Conservation (phyloP, 2,329 filamentous ascomycete genomes). For the Fusarium hainanense region DNA sequence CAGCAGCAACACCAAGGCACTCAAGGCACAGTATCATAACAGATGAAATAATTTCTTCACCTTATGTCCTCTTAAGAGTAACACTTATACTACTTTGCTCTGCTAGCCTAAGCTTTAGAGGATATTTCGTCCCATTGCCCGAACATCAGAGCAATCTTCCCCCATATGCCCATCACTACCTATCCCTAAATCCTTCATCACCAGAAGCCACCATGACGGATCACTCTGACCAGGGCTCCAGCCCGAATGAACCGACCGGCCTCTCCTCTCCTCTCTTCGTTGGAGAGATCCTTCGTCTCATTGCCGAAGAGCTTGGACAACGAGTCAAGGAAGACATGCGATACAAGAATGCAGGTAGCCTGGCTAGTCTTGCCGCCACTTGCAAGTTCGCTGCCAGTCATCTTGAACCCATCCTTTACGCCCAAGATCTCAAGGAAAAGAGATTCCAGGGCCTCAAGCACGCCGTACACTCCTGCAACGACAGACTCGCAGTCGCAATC, state of each 20-base stretch:
- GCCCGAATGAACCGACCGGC: not conserved
- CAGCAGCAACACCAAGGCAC: not conserved
- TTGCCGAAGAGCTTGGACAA: conserved; percentile 4
- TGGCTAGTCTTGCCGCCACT: conserved; percentile 1
- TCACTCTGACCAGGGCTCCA: not conserved
- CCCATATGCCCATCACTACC: not conserved
- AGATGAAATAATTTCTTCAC: not conserved
- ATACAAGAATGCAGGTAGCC: not conserved
- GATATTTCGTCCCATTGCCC: not conserved
- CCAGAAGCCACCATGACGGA: not conserved
- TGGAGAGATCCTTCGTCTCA: not conserved
- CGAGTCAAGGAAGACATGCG: not conserved
- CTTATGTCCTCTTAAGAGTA: not conserved
- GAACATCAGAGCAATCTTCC: not conserved
- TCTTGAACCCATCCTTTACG: conserved; percentile 3
- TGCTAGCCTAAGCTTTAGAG: not conserved
- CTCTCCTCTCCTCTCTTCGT: not conserved
- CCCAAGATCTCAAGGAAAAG: not conserved
- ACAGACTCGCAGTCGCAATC: not conserved
- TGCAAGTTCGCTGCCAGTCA: not conserved
- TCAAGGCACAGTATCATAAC: not conserved
- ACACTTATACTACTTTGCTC: not conserved
- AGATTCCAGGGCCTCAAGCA: not conserved
- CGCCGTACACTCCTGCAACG: not conserved
- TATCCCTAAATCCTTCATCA: not conserved